Conservation (phyloP, 2,329 filamentous ascomycete genomes). For the Penicillium sp. region DNA sequence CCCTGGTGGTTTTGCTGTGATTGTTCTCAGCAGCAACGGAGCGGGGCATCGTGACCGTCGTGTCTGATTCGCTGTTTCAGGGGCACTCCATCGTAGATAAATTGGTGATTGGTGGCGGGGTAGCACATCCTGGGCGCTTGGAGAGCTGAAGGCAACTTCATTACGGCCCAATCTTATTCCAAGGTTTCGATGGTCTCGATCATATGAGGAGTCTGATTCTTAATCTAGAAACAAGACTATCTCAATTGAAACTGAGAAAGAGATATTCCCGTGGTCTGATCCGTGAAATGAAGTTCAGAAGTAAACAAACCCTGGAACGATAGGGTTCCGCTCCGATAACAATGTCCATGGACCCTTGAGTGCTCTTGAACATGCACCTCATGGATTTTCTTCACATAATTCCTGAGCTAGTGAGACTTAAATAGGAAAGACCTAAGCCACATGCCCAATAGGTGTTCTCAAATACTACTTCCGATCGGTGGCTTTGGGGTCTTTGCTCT, state of each 20-base stretch:
- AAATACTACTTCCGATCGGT: no score
- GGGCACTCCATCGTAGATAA: neutral
- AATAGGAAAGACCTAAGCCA: no score
- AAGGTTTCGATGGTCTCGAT: neutral
- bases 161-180: neutral
- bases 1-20: neutral
- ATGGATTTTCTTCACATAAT: no score
- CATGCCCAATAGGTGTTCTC: no score
- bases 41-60: neutral
- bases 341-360: neutral
- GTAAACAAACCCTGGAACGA: neutral
- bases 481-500: no score
- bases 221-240: neutral
- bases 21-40: neutral
- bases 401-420: no score
- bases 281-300: no score
- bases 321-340: neutral
- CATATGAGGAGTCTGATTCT: neutral
- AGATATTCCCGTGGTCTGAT: no score
- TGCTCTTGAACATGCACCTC: no score
- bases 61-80: slow-evolving; percentile 2
- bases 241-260: neutral
- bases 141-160: neutral
- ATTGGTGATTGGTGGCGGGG: slow-evolving; percentile 1
- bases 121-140: slow-evolving; percentile 1